Base-by-base conservation (phyloP, 1,284 basidiomycete species). In the Apiotrichum akiyoshidainum region DNA sequence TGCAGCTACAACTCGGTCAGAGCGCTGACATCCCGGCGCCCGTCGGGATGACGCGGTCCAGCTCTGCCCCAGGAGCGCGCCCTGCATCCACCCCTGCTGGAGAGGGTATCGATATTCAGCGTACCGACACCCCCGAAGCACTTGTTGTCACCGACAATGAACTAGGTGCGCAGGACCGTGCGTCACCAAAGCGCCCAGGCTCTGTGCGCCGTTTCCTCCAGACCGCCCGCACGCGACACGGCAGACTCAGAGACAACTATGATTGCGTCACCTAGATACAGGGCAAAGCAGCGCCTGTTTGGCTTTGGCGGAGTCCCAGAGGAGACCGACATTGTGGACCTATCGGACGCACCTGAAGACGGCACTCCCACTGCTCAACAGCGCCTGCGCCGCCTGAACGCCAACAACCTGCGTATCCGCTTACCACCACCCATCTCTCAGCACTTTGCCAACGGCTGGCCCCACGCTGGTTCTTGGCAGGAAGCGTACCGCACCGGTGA, bases 381-480 rank as follows among this genome's bases (percentile, higher is more conserved):
- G 26, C 14, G 46, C 5, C 26, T 48, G 35, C 48, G 48, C 17
- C 57, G 55, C 5, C 22, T 57, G n/a, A 58, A 61, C 40, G 49
- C 57, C 4, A 55, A 63, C 14, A 55, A 68, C 50, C 58, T 74
- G 21, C 60, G 64, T 13, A 62, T 72, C 44, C 68, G 68, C n/a
- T 58, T 74, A 2, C 70, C 69, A 2, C 63, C 67, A 2, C 69
- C 66, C 1, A 65, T 74, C 21, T 55, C 66, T 9, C 63, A 71
- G 46, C 71, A 69, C 46, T 71, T 75, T 54, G 52, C 62, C 9
- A 57, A 72, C 33, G 70, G 71, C 13, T 73, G 72, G 72, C 70
- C 69, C 5, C 73, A 75, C 54, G 72, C 72, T 9, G 74, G 74
- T 9, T 70, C 64, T n/a, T 76, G 74, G 74, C 72, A 75, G 55